Evolutionary conservation across 2,329 filamentous ascomycete species (phyloP).

Genomic region (Neofusicoccum kwambonambiense): DNA sequence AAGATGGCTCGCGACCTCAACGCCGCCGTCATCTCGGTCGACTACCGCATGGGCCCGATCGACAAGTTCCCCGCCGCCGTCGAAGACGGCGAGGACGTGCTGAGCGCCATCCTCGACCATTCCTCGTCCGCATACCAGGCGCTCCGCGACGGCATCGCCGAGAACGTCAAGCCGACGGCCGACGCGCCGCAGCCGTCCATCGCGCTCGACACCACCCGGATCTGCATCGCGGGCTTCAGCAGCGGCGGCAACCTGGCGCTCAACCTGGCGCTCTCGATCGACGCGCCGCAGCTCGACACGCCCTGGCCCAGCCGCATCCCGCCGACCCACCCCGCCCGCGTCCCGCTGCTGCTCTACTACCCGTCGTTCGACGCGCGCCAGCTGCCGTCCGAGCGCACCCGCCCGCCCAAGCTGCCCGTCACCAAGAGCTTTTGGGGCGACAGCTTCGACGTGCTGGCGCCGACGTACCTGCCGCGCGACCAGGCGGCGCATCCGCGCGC

Average conservation of each 20-base stretch:
- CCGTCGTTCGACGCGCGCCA: slow-evolving; percentile 43
- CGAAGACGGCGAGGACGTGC: slow-evolving; percentile 48
- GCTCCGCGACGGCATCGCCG: background rate
- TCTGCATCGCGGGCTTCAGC: slow-evolving; percentile 47
- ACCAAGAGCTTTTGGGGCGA: slow-evolving; percentile 27
- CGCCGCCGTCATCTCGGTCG: slow-evolving; percentile 46
- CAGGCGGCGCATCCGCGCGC: slow-evolving; percentile 40
- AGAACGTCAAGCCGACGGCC: slow-evolving; percentile 22
- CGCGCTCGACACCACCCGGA: slow-evolving; percentile 39
- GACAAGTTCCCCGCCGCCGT: slow-evolving; percentile 49
- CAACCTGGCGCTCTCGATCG: slow-evolving; percentile 40
- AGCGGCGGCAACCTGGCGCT: slow-evolving; percentile 50
- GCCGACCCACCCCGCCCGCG: slow-evolving; percentile 30
- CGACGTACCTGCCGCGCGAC: slow-evolving; percentile 42
- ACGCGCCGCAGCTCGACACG: slow-evolving; percentile 31
- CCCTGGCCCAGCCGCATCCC: slow-evolving; percentile 41
- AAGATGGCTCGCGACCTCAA: slow-evolving; percentile 45
- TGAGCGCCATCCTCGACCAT: slow-evolving; percentile 43
- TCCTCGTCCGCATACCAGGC: slow-evolving; percentile 16
- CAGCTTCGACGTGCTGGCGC: slow-evolving; percentile 41
- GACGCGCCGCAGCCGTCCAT: slow-evolving; percentile 23
- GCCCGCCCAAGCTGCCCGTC: slow-evolving; percentile 34
- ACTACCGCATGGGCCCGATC: slow-evolving; percentile 49
- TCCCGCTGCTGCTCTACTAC: slow-evolving; percentile 45
- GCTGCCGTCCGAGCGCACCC: slow-evolving; percentile 41